Evolutionary conservation across 768 basidiomycete genomes (phyloP).

Genomic region (Hydnum rufescens): DNA sequence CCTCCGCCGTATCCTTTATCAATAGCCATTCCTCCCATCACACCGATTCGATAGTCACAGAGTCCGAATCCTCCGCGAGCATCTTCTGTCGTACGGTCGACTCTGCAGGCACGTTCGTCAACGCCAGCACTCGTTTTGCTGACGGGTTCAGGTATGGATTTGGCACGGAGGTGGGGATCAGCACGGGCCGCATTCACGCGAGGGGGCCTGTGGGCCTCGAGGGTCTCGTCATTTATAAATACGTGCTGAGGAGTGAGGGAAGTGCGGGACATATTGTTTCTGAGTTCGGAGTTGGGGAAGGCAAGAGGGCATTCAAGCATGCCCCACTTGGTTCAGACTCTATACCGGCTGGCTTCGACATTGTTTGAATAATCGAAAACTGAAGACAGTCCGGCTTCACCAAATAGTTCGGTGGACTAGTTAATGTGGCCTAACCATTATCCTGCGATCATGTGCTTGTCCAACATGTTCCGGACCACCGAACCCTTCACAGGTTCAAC

Average conservation of each 20-base stretch:
- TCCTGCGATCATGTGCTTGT: too few species aligned
- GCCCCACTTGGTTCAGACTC: too few species aligned
- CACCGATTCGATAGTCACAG: slow-evolving; percentile 84
- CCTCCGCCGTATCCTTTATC: slow-evolving; percentile 67
- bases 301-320: slow-evolving; percentile 60
- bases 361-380: too few species aligned
- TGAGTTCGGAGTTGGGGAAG: slow-evolving; percentile 57
- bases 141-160: slow-evolving; percentile 96
- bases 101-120: slow-evolving; percentile 81
- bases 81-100: slow-evolving; percentile 77
- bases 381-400: too few species aligned
- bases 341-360: too few species aligned
- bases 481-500: too few species aligned
- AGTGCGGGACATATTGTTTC: slow-evolving; percentile 63
- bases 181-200: slow-evolving; percentile 90
- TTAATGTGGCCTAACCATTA: too few species aligned
- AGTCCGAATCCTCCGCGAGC: slow-evolving; percentile 40
- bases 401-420: too few species aligned
- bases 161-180: slow-evolving; percentile 95
- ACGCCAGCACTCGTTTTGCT: slow-evolving; percentile 89
- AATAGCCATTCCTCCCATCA: slow-evolving; percentile 89
- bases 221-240: slow-evolving; percentile 90
- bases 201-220: slow-evolving; percentile 91
- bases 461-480: too few species aligned
- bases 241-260: slow-evolving; percentile 63